phyloP scores from a whole-genome alignment of 2,329 filamentous ascomycete species.

The Fusarium sp. region DNA sequence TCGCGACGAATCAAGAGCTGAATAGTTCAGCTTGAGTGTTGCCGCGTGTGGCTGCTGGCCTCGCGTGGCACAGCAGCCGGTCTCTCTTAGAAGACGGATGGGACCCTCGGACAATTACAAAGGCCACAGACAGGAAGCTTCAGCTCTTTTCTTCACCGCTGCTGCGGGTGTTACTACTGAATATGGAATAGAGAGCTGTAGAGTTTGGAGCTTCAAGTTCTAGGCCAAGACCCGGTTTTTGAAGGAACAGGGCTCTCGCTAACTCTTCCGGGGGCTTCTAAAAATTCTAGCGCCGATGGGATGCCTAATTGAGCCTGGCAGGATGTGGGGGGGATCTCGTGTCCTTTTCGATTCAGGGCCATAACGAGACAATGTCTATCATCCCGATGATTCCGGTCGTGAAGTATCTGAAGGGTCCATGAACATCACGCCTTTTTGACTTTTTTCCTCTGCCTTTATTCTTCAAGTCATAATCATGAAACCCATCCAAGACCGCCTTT shows the following conservation, averaged over 20 bases:
- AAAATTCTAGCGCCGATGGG: slow-evolving; percentile 40
- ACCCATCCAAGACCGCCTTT: neutral
- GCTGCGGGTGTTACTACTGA: neutral
- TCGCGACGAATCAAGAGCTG: neutral
- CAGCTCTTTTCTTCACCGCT: neutral
- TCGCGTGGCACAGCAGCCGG: neutral
- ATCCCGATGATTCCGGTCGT: neutral
- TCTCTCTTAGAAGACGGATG: neutral
- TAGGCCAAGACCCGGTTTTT: slow-evolving; percentile 8
- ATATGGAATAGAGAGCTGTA: neutral
- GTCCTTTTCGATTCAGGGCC: neutral
- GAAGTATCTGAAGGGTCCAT: neutral
- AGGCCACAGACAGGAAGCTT: neutral
- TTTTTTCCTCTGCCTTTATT: neutral
- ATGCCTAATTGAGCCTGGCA: slow-evolving; percentile 23
- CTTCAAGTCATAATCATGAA: neutral
- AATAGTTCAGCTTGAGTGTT: neutral
- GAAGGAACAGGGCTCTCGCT: neutral
- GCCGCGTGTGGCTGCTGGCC: neutral
- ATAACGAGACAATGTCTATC: neutral
- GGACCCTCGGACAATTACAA: neutral
- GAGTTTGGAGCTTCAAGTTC: neutral
- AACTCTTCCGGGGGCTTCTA: slow-evolving; percentile 27
- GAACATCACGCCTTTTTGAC: neutral
- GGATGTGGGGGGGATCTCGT: slow-evolving; percentile 24